Conservation (phyloP, 2,329 filamentous ascomycete genomes). For the Phyllosticta citrichinensis region DNA sequence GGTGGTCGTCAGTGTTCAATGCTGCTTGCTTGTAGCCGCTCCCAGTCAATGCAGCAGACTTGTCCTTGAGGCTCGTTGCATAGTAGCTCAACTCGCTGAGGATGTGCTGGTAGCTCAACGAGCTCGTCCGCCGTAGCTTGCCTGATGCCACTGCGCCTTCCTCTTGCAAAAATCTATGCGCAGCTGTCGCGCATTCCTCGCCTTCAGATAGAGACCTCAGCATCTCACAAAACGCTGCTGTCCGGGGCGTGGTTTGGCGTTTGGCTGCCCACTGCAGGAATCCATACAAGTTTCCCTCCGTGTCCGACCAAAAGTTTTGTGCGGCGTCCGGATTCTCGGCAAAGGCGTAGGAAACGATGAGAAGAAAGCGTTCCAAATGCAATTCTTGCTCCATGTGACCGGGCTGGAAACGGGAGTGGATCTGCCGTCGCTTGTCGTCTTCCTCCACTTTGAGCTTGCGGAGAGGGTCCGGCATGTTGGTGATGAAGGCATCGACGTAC, state of each 20-base stretch:
- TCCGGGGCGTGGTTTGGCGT: slow-evolving; percentile 87
- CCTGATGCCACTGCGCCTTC: slow-evolving; percentile 60
- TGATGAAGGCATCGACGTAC: slow-evolving; percentile 87
- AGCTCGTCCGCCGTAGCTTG: slow-evolving; percentile 72
- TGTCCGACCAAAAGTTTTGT: slow-evolving; percentile 82
- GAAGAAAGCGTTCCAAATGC: slow-evolving; percentile 76
- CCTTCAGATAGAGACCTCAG: slow-evolving; percentile 78
- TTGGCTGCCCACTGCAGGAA: slow-evolving; percentile 97
- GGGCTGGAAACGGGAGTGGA: slow-evolving; percentile 33
- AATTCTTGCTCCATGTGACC: slow-evolving; percentile 44
- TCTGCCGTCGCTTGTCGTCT: slow-evolving; percentile 62
- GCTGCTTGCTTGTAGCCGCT: slow-evolving; percentile 37
- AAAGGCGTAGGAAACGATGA: slow-evolving; percentile 87
- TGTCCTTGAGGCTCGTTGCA: slow-evolving; percentile 68
- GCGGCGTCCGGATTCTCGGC: slow-evolving; percentile 77
- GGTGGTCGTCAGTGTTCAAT: slow-evolving; percentile 33
- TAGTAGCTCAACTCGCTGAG: slow-evolving; percentile 84
- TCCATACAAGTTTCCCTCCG: slow-evolving; percentile 84
- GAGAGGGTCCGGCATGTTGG: slow-evolving; percentile 87
- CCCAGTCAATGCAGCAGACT: slow-evolving; percentile 49
- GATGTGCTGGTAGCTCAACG: slow-evolving; percentile 87
- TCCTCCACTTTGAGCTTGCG: slow-evolving; percentile 79
- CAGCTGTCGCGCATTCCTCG: slow-evolving; percentile 69
- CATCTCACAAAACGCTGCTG: slow-evolving; percentile 95
- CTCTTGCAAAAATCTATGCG: slow-evolving; percentile 82